Base-by-base conservation (phyloP, 2,329 filamentous ascomycete genomes). In the Scorias spongiosa region DNA sequence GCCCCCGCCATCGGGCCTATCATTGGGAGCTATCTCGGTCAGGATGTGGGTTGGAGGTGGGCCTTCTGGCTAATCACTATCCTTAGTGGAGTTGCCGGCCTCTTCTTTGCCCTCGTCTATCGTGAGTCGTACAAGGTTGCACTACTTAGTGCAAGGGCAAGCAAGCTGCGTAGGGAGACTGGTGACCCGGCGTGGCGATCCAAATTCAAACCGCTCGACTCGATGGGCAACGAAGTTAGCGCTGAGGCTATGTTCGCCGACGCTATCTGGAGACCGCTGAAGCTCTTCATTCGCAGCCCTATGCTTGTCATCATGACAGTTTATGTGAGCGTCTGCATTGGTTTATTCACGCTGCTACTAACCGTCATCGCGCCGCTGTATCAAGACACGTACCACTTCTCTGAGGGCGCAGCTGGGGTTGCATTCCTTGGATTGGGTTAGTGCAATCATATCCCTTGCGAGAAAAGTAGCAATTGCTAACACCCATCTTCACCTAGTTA, bases 271-370 rank as follows among this genome's bases (percentile, higher is more conserved):
- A 70, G 81, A 2, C 81, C 81, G 1, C 81, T 80, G 77, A 65
- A 79, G 39, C 68, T 85, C 42, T 69, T 85, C 7, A 80, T 84
- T 66, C 65, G 66, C 44, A 80, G 85, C 55, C 81, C 81, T 2
- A 84, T 83, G 49, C 76, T 82, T 18, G 57, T 81, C 10, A 63
- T 82, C 9, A 66, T 77, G 2, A 74, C 72, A 34, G 65, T 84
- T 18, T 84, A 83, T 63, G 73, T 80, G 66, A 76, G 78, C 45
- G 78, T 72, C 52, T 66, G 69, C 46, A 70, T 70, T 52, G 67
- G 66, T 12, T 66, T 66, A 5, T 57, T 70, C 1, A 70, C 69
- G 54, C 67, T 69, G 65, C 58, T 70, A 5, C 70, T 70, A 54
- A 60, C 62, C 8, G 67, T 66, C 26, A 69, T 64, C 52, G 67